A percentile compares a stretch with the other conserved stretches of the same genome.
Evolutionary conservation across 2,329 filamentous ascomycete genomes (phyloP).

Genomic region (Aspergillus sp.): DNA sequence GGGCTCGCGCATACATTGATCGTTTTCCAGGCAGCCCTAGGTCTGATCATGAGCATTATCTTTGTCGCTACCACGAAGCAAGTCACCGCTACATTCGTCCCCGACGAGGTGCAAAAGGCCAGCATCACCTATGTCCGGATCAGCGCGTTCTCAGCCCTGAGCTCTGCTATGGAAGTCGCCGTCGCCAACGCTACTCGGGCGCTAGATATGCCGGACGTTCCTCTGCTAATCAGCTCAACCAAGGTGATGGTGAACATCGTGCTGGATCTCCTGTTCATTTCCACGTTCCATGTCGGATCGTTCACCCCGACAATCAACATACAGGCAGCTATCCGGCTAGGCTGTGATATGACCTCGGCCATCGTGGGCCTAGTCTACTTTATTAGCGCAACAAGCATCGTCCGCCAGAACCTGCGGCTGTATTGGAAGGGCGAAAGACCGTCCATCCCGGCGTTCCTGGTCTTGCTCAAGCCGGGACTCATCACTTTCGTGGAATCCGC

Average conservation of each 20-base stretch:
- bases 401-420: constrained; percentile 2
- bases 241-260: constrained; percentile 60
- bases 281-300: constrained; percentile 51
- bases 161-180: constrained; percentile 54
- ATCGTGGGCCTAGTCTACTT: constrained; percentile 53
- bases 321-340: constrained; percentile 55
- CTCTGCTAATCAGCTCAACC: constrained; percentile 53
- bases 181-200: constrained; percentile 54
- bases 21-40: constrained; percentile 45
- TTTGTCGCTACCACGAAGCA: constrained; percentile 46
- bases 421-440: constrained; percentile 1
- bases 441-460: constrained; percentile 31
- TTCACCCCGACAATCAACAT: constrained; percentile 51
- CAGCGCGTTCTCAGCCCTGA: constrained; percentile 52
- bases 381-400: constrained; percentile 18
- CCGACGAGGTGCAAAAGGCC: constrained; percentile 44
- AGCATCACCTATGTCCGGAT: constrained; percentile 59
- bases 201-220: constrained; percentile 60
- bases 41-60: constrained; percentile 50
- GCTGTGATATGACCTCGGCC: constrained; percentile 50
- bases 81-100: constrained; percentile 56
- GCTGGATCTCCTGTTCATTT: constrained; percentile 58
- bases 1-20: constrained; percentile 53
- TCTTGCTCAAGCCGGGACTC: constrained; percentile 49
- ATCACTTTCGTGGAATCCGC: constrained; percentile 56